phyloP scores from a whole-genome alignment of 2,329 filamentous ascomycete species.

The Colletotrichum noveboracense region DNA sequence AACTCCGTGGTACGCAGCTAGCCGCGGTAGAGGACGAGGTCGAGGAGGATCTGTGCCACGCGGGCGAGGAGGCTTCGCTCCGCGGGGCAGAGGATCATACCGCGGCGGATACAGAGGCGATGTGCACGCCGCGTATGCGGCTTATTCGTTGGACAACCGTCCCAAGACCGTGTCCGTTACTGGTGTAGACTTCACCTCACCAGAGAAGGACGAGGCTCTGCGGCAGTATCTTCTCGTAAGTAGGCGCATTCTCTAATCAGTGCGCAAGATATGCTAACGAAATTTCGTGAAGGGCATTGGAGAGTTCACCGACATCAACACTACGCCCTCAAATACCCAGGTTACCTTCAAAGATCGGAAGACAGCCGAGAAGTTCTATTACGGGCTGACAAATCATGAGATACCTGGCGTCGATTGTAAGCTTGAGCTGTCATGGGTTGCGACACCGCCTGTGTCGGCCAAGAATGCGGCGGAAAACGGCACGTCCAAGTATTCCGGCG shows the following conservation, averaged over 20 bases:
- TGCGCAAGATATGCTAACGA: not conserved
- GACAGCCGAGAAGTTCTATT: slow-evolving; percentile 74
- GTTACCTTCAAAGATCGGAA: slow-evolving; percentile 71
- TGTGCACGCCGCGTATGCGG: slow-evolving; percentile 61
- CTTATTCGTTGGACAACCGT: slow-evolving; percentile 77
- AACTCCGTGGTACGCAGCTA: slow-evolving; percentile 24
- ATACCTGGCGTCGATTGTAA: slow-evolving; percentile 68
- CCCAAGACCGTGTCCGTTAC: slow-evolving; percentile 71
- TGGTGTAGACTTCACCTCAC: slow-evolving; percentile 66
- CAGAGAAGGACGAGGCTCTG: slow-evolving; percentile 70
- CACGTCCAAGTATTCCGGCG: not conserved
- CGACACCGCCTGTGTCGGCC: slow-evolving; percentile 31
- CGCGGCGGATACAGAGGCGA: slow-evolving; percentile 45
- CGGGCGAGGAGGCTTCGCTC: slow-evolving; percentile 36
- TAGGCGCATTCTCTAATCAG: slow-evolving; percentile 9
- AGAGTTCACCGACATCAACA: slow-evolving; percentile 65
- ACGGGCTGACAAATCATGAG: slow-evolving; percentile 57
- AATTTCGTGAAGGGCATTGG: slow-evolving; percentile 57
- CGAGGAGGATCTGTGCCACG: slow-evolving; percentile 39
- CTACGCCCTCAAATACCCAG: slow-evolving; percentile 50
- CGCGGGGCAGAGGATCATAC: slow-evolving; percentile 43
- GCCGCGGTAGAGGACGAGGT: slow-evolving; percentile 46
- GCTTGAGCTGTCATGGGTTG: slow-evolving; percentile 70
- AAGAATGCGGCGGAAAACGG: slow-evolving; percentile 13
- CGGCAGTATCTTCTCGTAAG: slow-evolving; percentile 74